Evolutionary conservation across 1,284 basidiomycete genomes (phyloP).

Genomic region (Mycena sp.): DNA sequence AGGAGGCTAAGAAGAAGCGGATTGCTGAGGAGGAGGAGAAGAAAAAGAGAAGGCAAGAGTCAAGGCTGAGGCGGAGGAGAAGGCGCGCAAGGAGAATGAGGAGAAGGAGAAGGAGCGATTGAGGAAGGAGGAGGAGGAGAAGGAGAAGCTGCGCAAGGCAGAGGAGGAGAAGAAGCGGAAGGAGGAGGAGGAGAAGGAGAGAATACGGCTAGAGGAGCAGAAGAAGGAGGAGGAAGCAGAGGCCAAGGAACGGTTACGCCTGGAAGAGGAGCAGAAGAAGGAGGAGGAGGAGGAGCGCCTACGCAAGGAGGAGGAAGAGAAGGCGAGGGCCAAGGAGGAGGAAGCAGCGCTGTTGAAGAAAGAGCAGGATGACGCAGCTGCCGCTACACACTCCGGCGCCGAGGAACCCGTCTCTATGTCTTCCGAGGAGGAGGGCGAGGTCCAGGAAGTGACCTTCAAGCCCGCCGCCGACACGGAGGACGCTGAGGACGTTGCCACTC

Average conservation of each 20-base stretch:
- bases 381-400: constrained; percentile 20
- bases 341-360: constrained; percentile 40
- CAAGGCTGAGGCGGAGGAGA: constrained; percentile 47
- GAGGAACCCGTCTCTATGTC: background rate
- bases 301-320: constrained; percentile 38
- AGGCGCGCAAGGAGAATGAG: constrained; percentile 49
- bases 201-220: constrained; percentile 52
- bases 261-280: constrained; percentile 47
- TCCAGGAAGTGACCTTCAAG: constrained; percentile 49
- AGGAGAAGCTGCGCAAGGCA: constrained; percentile 56
- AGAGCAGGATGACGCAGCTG: constrained; percentile 41
- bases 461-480: constrained; percentile 44
- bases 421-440: constrained; percentile 48
- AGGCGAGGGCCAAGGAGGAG: constrained; percentile 42
- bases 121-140: constrained; percentile 49
- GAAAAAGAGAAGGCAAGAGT: constrained; percentile 52
- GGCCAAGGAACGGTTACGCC: constrained; percentile 38
- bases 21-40: constrained; percentile 60
- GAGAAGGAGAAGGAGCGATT: constrained; percentile 49
- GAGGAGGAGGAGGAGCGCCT: constrained; percentile 42
- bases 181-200: constrained; percentile 53
- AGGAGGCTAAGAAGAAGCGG: constrained; percentile 61
- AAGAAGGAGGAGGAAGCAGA: constrained; percentile 51
- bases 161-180: constrained; percentile 62
- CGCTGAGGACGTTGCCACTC: constrained; percentile 30